Conservation (phyloP, 139 green algal species). For the Nannochloris sp. region DNA sequence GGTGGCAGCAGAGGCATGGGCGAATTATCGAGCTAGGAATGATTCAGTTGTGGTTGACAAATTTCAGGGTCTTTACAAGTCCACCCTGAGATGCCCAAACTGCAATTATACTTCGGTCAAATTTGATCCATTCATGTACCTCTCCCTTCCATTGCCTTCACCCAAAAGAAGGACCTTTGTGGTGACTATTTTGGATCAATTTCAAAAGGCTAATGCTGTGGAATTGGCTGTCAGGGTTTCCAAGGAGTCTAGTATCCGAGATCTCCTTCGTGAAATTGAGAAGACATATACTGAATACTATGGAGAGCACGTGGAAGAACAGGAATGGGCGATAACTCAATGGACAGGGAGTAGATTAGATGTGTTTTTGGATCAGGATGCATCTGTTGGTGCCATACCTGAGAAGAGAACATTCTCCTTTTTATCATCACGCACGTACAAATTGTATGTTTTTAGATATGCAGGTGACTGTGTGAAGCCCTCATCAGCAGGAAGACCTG, state of each 20-base stretch:
- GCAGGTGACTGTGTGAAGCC: not conserved
- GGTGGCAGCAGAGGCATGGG: slow-evolving; percentile 73
- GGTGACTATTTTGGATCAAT: slow-evolving; percentile 48
- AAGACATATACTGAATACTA: slow-evolving; percentile 5
- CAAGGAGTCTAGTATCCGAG: slow-evolving; percentile 33
- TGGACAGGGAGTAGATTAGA: slow-evolving; percentile 3
- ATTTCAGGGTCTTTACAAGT: slow-evolving; percentile 75
- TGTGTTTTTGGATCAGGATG: slow-evolving; percentile 4
- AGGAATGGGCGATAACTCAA: slow-evolving; percentile 5
- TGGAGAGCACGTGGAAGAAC: not conserved
- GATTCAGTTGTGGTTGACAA: slow-evolving; percentile 85
- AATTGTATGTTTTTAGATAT: not conserved
- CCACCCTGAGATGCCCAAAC: slow-evolving; percentile 73
- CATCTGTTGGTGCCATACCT: not conserved
- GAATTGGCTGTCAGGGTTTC: slow-evolving; percentile 31
- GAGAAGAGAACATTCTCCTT: not conserved
- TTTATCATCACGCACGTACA: not conserved
- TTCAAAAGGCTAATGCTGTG: slow-evolving; percentile 28
- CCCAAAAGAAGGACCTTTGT: slow-evolving; percentile 31
- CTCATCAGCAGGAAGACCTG: not conserved
- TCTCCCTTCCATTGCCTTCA: slow-evolving; percentile 81
- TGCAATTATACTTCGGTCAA: slow-evolving; percentile 70
- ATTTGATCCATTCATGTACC: slow-evolving; percentile 96
- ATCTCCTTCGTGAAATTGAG: slow-evolving; percentile 30
- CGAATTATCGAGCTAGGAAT: slow-evolving; percentile 76